A percentile compares a stretch with the other conserved stretches of the same genome.
phyloP scores from a whole-genome alignment of 768 basidiomycete genomes.

The Chalciporus sphaerocephalus region DNA sequence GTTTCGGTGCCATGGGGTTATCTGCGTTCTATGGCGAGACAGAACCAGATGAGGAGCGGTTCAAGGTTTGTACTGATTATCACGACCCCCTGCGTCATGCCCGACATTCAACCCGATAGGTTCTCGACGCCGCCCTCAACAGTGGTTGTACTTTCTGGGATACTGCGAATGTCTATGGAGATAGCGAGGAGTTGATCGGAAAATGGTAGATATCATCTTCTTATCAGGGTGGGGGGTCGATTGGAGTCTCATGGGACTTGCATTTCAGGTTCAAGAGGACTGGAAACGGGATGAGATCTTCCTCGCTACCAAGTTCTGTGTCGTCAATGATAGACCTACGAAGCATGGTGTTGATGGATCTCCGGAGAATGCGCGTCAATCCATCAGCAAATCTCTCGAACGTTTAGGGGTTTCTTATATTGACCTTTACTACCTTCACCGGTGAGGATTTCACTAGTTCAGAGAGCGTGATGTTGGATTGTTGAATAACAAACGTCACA shows the following conservation, averaged over 20 bases:
- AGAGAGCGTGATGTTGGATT: too few relatives aligned
- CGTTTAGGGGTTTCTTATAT: constrained; percentile 39
- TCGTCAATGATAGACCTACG: constrained; percentile 23
- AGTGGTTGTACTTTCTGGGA: constrained; percentile 46
- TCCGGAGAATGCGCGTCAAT: constrained; percentile 39
- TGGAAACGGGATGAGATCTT: constrained; percentile 50
- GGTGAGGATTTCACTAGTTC: constrained; percentile 14
- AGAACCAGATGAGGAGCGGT: constrained; percentile 51
- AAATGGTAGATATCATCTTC: constrained; percentile 34
- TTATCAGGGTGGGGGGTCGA: too few relatives aligned
- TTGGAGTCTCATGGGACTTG: background rate
- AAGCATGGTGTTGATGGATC: constrained; percentile 31
- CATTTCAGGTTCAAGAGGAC: constrained; percentile 41
- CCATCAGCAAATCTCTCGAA: constrained; percentile 38
- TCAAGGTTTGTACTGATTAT: constrained; percentile 39
- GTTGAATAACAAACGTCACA: background rate
- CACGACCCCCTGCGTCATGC: too few relatives aligned
- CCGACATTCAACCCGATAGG: too few relatives aligned
- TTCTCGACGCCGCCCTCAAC: constrained; percentile 41
- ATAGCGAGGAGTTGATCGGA: constrained; percentile 43
- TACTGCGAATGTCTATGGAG: constrained; percentile 41
- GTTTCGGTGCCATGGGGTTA: constrained; percentile 61
- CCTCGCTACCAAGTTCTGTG: constrained; percentile 58
- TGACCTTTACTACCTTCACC: constrained; percentile 48
- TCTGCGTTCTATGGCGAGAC: constrained; percentile 44